Evolutionary conservation across 129 eudicot genomes (phyloP).

Genomic region (Gnaphalium uliginosum): DNA sequence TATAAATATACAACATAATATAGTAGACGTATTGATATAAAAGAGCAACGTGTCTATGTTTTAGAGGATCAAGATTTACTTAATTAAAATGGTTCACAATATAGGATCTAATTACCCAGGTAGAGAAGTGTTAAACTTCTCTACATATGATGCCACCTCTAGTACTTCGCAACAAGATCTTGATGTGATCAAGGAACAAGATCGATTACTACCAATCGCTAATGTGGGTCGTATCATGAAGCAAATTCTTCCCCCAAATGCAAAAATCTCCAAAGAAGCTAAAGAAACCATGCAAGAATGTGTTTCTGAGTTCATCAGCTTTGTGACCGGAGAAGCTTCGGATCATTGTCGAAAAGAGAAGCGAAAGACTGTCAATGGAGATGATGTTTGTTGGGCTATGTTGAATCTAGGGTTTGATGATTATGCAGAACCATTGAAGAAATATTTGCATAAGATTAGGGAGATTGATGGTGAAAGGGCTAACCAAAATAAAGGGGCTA

Average conservation of each 20-base stretch:
- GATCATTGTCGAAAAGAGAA: slow-evolving; percentile 87
- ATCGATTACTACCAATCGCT: slow-evolving; percentile 76
- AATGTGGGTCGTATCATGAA: slow-evolving; percentile 94
- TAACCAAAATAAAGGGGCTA: slow-evolving; percentile 39
- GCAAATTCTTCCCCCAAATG: slow-evolving; percentile 69
- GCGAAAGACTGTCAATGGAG: slow-evolving; percentile 86
- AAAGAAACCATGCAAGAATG: slow-evolving; percentile 98
- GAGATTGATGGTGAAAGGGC: slow-evolving; percentile 66
- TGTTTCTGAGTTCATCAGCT: slow-evolving; percentile 88
- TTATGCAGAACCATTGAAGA: slow-evolving; percentile 49
- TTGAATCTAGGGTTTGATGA: slow-evolving; percentile 80
- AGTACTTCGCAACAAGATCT: slow-evolving; percentile 31
- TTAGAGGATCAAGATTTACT: slow-evolving; percentile 49
- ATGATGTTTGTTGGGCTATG: slow-evolving; percentile 92
- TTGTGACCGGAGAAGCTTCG: slow-evolving; percentile 89
- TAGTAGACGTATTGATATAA: slow-evolving; percentile 31
- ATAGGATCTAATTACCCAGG: slow-evolving; percentile 37
- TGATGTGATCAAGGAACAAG: slow-evolving; percentile 57
- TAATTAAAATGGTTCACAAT: slow-evolving; percentile 48
- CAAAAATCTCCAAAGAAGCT: slow-evolving; percentile 85
- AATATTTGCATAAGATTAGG: slow-evolving; percentile 66
- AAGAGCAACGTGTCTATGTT: slow-evolving; percentile 65
- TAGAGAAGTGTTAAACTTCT: slow-evolving; percentile 27
- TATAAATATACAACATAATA: too few relatives aligned
- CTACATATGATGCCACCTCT: slow-evolving; percentile 30